Evolutionary conservation across 371 early-diverging fungal species (phyloP).

Genomic region (Mucor piriformis): DNA sequence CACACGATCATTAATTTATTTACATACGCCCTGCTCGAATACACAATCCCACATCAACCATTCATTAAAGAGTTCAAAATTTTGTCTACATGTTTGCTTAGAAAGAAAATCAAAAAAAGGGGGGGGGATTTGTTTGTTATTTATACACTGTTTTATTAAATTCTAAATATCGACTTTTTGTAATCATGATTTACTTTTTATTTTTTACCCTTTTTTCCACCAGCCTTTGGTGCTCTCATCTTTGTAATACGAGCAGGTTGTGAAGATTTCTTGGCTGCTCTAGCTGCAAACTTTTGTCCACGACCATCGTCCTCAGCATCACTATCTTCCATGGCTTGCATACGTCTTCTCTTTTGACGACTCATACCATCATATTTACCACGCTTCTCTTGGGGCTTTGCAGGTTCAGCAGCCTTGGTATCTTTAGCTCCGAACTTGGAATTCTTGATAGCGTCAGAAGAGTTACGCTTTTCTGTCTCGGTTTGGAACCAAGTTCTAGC

Average conservation of each 20-base stretch:
- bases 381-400: constrained; percentile 52
- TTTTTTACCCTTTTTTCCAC: constrained; percentile 27
- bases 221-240: constrained; percentile 18
- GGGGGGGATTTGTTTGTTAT: background rate
- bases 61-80: too few relatives aligned
- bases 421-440: constrained; percentile 11
- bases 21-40: constrained; percentile 2
- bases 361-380: constrained; percentile 71
- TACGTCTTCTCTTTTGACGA: constrained; percentile 63
- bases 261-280: constrained; percentile 61
- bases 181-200: background rate
- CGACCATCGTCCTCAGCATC: constrained; percentile 47
- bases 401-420: background rate
- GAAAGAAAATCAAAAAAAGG: background rate
- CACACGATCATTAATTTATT: constrained; percentile 30
- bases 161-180: background rate
- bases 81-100: background rate
- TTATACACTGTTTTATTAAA: background rate
- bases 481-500: constrained; percentile 95
- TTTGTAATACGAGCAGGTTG: constrained; percentile 35
- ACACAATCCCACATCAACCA: background rate
- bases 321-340: constrained; percentile 63
- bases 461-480: constrained; percentile 57
- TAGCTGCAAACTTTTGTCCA: constrained; percentile 45
- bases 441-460: constrained; percentile 19